Evolutionary conservation across 1,139 yeast species (phyloP).

Genomic region (Blastobotrys proliferans): DNA sequence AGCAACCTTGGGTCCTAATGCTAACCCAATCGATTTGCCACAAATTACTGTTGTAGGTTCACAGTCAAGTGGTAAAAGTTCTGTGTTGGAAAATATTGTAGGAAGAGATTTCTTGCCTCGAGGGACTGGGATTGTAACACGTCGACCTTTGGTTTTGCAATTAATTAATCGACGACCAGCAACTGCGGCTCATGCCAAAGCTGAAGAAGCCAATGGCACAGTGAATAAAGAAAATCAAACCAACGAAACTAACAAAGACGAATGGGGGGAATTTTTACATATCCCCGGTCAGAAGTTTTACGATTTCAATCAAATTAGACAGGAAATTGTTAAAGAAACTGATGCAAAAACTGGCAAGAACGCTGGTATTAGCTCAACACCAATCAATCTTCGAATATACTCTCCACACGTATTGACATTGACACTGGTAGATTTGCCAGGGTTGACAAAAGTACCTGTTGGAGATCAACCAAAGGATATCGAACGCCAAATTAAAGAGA

Average conservation of each 20-base stretch:
- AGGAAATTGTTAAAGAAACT: slow-evolving; percentile 89
- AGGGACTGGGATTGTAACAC: slow-evolving; percentile 93
- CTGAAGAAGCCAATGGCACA: slow-evolving; percentile 3
- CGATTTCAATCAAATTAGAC: slow-evolving; percentile 87
- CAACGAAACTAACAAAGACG: slow-evolving; percentile 75
- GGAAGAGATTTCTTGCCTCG: slow-evolving; percentile 94
- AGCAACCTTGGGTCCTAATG: slow-evolving; percentile 74
- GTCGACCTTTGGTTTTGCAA: slow-evolving; percentile 86
- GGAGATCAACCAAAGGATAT: slow-evolving; percentile 99
- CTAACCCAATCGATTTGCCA: slow-evolving; percentile 65
- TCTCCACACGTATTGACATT: slow-evolving; percentile 95
- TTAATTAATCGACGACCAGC: slow-evolving; percentile 60
- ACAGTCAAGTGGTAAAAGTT: slow-evolving; percentile 90
- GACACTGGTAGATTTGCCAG: slow-evolving; percentile 96
- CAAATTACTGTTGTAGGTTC: slow-evolving; percentile 97
- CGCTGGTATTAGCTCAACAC: slow-evolving; percentile 86
- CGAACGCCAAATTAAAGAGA: slow-evolving; percentile 89
- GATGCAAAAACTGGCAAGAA: slow-evolving; percentile 91
- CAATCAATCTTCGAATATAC: slow-evolving; percentile 88
- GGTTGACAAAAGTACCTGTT: slow-evolving; percentile 97
- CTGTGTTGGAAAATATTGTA: slow-evolving; percentile 89
- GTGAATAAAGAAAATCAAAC: slow-evolving; percentile 19
- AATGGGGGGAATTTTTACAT: slow-evolving; percentile 98
- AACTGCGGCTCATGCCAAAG: slow-evolving; percentile 18
- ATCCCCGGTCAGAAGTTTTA: slow-evolving; percentile 82